Percentiles rank a stretch among this genome's conserved stretches.
These are phyloP conservation scores for Acer saccharum DNA, from an alignment of 345 rosid species.

Conservation along the genomic window DNA sequence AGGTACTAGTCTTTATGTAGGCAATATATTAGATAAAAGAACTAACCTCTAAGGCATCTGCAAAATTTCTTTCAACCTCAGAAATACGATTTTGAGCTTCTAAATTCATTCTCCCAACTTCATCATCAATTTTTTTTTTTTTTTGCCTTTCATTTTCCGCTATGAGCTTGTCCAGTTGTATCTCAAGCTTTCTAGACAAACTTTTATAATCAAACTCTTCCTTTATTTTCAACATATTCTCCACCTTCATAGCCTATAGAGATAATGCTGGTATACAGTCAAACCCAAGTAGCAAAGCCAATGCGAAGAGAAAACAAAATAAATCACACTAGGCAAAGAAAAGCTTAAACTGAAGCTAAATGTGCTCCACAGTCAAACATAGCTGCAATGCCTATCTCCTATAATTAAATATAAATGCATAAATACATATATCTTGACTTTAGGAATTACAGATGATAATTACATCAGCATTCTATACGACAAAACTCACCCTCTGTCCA, in stretches of 20 bases:
- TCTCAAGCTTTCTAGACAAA: constrained; percentile 86
- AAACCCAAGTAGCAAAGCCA: background rate
- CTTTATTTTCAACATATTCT: constrained; percentile 97
- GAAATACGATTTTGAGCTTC: constrained; percentile 76
- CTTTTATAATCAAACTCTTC: constrained; percentile 99
- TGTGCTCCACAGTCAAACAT: background rate
- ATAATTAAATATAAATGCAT: background rate
- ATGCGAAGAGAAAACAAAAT: background rate
- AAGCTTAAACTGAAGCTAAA: background rate
- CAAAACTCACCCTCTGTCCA: constrained; percentile 79
- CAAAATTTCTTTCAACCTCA: constrained; percentile 80
- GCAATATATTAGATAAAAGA: constrained; percentile 9
- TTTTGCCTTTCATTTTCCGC: constrained; percentile 95
- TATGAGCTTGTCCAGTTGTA: constrained; percentile 86
- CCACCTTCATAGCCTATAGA: constrained; percentile 96
- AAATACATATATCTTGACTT: background rate
- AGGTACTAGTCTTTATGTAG: background rate
- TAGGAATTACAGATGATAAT: constrained; percentile 8
- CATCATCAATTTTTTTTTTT: constrained; percentile 83
- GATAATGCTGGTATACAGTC: constrained; percentile 1
- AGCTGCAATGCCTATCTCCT: no score
- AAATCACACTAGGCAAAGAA: background rate
- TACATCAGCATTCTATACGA: constrained; percentile 6
- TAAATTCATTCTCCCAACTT: constrained; percentile 73
- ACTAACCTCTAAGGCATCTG: constrained; percentile 86